Base-by-base conservation (phyloP, 1,139 yeast genomes). In the Candida pseudoviswanathii region DNA sequence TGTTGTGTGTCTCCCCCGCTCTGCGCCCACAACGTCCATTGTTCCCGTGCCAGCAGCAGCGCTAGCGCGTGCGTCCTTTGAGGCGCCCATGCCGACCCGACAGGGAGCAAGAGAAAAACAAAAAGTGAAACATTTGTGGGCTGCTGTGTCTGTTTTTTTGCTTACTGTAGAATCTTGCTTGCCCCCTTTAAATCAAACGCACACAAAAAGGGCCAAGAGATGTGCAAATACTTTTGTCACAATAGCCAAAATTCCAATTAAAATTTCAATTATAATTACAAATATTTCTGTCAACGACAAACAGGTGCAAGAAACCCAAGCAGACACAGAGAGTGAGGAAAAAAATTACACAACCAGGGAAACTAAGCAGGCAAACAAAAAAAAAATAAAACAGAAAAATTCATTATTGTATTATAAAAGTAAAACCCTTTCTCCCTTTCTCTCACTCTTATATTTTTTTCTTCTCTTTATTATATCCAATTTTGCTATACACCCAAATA, bases 211-310 rank as follows among this genome's bases (percentile, higher is more conserved):
- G 11, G 10, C 9, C 16, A 16, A 38, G 10, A 4, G 5, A 7
- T 24, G 29, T 24, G 9, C 32, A 39, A 39, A 39, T 27, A 39
- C 30, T 39, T 39, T 39, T 39, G 42, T 39, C 42, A 5, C 21
- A 6, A 6, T 29, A 25, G 5, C n/a, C 30, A 37, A 37, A 37
- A 37, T 37, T 37, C 41, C 41, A 37, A 37, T 37, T 37, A 39
- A 27, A 39, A 22, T 25, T 41, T 32, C 37, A 41, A 41, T 41
- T 41, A 41, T 41, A 41, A 41, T 41, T 41, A 31, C 37, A 31
- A 41, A 41, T 41, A 41, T 4, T 41, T 41, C 24, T 41, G 44
- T 31, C 44, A 10, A 24, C 4, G 24, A 4, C 8, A 37, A 24
- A 16, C 16, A 16, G 16, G 16, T 16, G 16, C 16, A 16, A 16